Base-by-base conservation (phyloP, 495 filamentous ascomycete genomes). In the Tuber microsphaerosporum region DNA sequence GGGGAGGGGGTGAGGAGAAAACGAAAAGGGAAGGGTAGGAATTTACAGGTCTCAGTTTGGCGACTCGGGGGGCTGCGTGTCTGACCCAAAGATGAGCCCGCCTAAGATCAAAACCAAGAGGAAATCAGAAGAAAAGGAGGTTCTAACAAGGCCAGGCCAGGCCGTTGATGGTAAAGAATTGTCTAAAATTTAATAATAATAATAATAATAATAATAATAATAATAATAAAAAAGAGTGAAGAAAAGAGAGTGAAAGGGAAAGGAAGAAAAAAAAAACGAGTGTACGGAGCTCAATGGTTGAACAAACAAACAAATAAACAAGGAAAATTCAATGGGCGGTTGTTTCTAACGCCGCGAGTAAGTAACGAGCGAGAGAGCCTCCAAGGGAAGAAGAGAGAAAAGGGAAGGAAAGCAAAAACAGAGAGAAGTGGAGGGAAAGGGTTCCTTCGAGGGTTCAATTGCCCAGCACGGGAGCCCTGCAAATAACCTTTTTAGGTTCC, bases 131-230 rank as follows among this genome's bases (percentile, higher is more conserved):
- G 16, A 51, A 48, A 70, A 69, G 20, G 20, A 75, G 73, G 70
- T n/a, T 65, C 71, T 68, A 75, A 72, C 76, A 72, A 77, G 44
- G 61, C 76, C 73, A 77, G 44, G 61, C 76, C 73, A 51, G 69
- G 56, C 34, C 70, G 76, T 72, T 75, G 74, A 22, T 39, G 45
- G 51, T 31, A 61, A 14, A 61, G 51, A 61, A 61, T 26, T 61
- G 44, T 31, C 7, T 70, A 61, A 45, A 69, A 73, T n/a, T n/a
- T n/a, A n/a, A n/a, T n/a, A n/a, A n/a, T n/a, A n/a, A n/a, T n/a
- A n/a, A n/a, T n/a, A n/a, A n/a, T n/a, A n/a, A n/a, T n/a, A n/a
- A n/a, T n/a, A n/a, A n/a, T n/a, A n/a, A n/a, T n/a, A n/a, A n/a
- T n/a, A n/a, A 34, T 14, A 34, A 72, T 39, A 34, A 46, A 75